phyloP scores from a whole-genome alignment of 805 yeast species.

The Metschnikowia lochheadii region DNA sequence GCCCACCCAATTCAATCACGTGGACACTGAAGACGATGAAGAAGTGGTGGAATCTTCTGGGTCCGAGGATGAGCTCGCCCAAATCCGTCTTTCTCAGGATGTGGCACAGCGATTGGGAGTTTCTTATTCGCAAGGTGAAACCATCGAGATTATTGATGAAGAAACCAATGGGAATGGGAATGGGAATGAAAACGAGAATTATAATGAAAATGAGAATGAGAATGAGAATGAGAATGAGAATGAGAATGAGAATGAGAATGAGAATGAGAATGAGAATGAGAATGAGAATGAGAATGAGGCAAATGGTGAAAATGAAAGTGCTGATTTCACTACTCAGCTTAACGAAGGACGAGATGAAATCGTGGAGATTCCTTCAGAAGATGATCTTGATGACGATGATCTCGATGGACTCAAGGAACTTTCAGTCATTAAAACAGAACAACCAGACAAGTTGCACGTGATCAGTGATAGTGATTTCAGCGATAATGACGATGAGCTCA shows the following conservation, averaged over 20 bases:
- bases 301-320: neutral
- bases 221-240: no score
- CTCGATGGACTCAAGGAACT: constrained; percentile 12
- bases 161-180: constrained; percentile 8
- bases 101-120: constrained; percentile 30
- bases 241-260: no score
- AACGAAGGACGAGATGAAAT: constrained; percentile 39
- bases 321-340: constrained; percentile 34
- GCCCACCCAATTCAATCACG: constrained; percentile 10
- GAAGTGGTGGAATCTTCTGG: constrained; percentile 4
- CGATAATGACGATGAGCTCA: constrained; percentile 32
- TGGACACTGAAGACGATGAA: constrained; percentile 12
- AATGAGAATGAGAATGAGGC: no score
- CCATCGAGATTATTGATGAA: constrained; percentile 20
- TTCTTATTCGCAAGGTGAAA: constrained; percentile 15
- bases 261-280: no score
- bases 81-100: constrained; percentile 31
- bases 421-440: constrained; percentile 10
- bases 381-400: constrained; percentile 22
- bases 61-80: constrained; percentile 15
- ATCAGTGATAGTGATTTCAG: constrained; percentile 22
- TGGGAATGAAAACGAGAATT: no score
- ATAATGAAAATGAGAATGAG: no score
- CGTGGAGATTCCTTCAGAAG: constrained; percentile 37
- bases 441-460: neutral